Evolutionary conservation across 2,329 filamentous ascomycete species (phyloP), one percentile per base, ranked within the genome.

Genomic region (Chrysoporthe austroafricana): DNA sequence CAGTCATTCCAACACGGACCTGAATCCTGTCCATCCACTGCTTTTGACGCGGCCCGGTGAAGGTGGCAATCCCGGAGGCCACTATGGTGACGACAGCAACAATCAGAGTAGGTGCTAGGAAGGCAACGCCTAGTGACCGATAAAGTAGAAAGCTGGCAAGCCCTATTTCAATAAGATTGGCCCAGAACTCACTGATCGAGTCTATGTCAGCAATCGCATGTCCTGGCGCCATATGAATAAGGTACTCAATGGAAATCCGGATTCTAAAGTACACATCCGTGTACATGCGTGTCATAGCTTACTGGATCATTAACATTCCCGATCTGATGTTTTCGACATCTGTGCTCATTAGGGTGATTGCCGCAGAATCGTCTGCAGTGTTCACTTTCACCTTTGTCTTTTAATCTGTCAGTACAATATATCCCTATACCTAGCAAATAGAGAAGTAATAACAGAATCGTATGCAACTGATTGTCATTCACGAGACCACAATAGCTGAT

Each of bases 321-420:
- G 69, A 54, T 0, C 74, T 69, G 44, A 80, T 76, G 16, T 76
- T 74, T 62, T 80, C 79, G 4, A 78, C 71, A 63, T 81, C 79
- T 4, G 73, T 75, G 63, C 76, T 81, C 79, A 81, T 81, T 13
- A 81, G 68, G 0, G 79, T 81, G 11, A 80, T 70, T 0, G 77
- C 75, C 0, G 76, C 76, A 1, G 76, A 74, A 58, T 79, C 76
- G 1, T 73, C 73, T 0, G 71, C 69, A 42, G 16, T 43, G 9
- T 4, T 60, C 9, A 26, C 42, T 44, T 44, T 60, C n/a, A 42
- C 42, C n/a, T 60, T 39, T 14, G 42, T 60, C 57, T 58, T n/a
- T 8, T 9, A 58, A 39, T 21, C 16, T 42, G 34, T 58, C 7
- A 58, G 56, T 39, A 42, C 4, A 54, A 54, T 4, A 54, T 16